phyloP scores from a whole-genome alignment of 352 stramenopile genomes.

The Phytophthora megakarya region DNA sequence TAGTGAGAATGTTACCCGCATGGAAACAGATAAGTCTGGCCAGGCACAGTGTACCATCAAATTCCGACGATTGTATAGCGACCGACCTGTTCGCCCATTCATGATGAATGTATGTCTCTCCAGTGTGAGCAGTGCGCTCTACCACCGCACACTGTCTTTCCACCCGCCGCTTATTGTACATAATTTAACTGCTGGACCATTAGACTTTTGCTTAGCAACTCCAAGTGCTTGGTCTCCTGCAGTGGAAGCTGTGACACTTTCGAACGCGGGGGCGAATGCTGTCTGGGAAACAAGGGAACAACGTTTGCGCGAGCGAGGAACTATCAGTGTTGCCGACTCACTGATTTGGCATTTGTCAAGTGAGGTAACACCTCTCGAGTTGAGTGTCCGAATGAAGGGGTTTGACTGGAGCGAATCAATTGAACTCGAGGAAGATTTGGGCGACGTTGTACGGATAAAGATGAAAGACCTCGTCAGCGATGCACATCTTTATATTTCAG shows the following conservation, averaged over 20 bases:
- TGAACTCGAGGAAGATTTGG: conserved; percentile 53
- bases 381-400: conserved; percentile 82
- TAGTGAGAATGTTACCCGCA: conserved; percentile 31
- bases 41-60: conserved; percentile 63
- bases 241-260: conserved; percentile 43
- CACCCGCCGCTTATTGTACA: conserved; percentile 80
- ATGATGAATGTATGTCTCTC: conserved; percentile 76
- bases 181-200: conserved; percentile 69
- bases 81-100: conserved; percentile 80
- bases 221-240: conserved; percentile 72
- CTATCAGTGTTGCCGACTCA: conserved; percentile 75
- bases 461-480: conserved; percentile 84
- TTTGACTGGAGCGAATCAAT: conserved; percentile 87
- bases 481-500: conserved; percentile 72
- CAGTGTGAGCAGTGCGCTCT: conserved; percentile 57
- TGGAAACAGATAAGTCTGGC: conserved; percentile 41
- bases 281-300: conserved; percentile 82
- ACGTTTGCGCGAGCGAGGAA: conserved; percentile 77
- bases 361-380: conserved; percentile 74
- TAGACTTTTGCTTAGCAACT: conserved; percentile 79
- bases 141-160: conserved; percentile 79
- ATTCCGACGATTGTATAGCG: conserved; percentile 76
- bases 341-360: conserved; percentile 86
- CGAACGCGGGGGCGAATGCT: conserved; percentile 44
- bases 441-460: conserved; percentile 64